Percentiles rank a stretch among this genome's conserved stretches.
Evolutionary conservation across 2,329 filamentous ascomycete genomes (phyloP).

Genomic region (Cladobotryum mycophilum): DNA sequence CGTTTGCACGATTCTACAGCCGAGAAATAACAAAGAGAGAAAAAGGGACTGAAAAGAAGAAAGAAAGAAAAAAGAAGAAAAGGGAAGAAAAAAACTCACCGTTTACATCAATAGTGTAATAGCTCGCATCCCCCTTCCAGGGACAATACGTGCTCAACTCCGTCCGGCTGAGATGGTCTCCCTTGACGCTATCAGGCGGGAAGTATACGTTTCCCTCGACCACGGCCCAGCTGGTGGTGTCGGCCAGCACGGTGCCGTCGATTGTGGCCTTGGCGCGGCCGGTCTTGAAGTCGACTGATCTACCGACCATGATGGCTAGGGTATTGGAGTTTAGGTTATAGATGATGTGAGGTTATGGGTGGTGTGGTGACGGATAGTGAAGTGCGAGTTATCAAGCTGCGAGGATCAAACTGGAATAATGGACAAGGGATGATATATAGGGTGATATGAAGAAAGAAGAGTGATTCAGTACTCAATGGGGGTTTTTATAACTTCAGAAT

Average conservation of each 20-base stretch:
- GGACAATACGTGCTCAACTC: conserved; percentile 43
- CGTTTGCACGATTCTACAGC: neutral
- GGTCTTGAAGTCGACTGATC: conserved; percentile 14
- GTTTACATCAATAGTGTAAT: conserved; percentile 47
- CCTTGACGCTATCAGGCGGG: conserved; percentile 39
- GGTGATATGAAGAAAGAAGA: no score
- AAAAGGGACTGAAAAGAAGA: neutral
- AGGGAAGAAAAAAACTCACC: conserved; percentile 24
- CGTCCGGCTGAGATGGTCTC: conserved; percentile 39
- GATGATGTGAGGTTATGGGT: neutral
- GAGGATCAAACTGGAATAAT: no score
- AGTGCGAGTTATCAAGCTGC: no score
- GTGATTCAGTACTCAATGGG: no score
- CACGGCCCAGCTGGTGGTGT: conserved; percentile 44
- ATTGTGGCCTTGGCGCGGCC: conserved; percentile 38
- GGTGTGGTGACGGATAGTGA: neutral
- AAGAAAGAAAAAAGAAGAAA: neutral
- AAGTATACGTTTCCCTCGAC: conserved; percentile 57
- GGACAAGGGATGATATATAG: no score
- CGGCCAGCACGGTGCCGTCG: conserved; percentile 44
- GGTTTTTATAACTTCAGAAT: no score
- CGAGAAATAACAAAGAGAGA: neutral
- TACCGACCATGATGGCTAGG: conserved; percentile 3
- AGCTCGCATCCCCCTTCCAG: conserved; percentile 53
- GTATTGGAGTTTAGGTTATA: neutral